Evolutionary conservation across 2,329 filamentous ascomycete genomes (phyloP), one percentile per base, ranked within the genome.

Genomic region (Epichloe typhina): DNA sequence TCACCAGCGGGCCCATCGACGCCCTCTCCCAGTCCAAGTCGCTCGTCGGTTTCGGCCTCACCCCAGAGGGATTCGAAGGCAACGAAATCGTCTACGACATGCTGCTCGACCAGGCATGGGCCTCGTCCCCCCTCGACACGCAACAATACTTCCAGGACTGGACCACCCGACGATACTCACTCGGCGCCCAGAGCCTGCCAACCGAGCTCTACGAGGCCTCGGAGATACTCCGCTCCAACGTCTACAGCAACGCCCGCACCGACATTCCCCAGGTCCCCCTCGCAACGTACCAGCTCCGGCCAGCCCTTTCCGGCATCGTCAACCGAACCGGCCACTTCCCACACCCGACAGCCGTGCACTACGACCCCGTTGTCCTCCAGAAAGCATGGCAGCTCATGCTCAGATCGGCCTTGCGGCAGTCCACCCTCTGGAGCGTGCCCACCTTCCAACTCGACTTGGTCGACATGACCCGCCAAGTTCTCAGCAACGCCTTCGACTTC

Each of bases 1-100:
- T 76, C 6, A 77, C 73, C 0, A 59, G 67, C 39, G 70, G 72
- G 52, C 64, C 72, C 0, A 66, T 73, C n/a, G 61, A 66, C 39
- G 74, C 74, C 0, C 61, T 73, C 1, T 55, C 59, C 0, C 64
- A 66, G 26, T 71, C 71, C 0, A 60, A 59, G 4, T 69, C 66
- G 1, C 59, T 76, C 38, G 64, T 75, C 1, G 74, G 73, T 1
- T 71, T 74, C 48, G 73, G 74, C 1, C 60, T 73, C 4, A 72
- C 71, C 0, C 69, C 71, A 54, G 74, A 77, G 51, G 72, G 67
- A 8, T 72, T 75, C 54, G 73, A 75, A 54, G 73, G 73, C 17
- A 76, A 76, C 53, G 73, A 77, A 50, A 69, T 77, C 52, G 64
- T 77, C 51, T 76, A 76, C 56, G 68, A 72, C 49, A 58, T 76